Conservation (phyloP, 306 rosid species). For the Sophora flavescens region DNA sequence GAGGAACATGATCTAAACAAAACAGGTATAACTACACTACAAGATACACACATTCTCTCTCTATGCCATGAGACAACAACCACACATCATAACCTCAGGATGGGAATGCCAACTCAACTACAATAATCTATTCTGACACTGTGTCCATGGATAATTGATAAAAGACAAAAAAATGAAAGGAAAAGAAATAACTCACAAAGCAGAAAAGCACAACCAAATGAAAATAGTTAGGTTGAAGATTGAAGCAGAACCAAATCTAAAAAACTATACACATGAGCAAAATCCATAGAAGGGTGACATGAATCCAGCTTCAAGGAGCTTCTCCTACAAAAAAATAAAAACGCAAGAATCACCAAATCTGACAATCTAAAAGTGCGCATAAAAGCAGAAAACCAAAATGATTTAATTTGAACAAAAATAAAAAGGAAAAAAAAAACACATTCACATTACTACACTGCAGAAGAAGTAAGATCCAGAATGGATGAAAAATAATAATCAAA, state of each 20-base stretch:
- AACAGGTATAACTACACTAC: neutral
- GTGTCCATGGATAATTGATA: neutral
- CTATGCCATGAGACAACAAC: conserved; percentile 17
- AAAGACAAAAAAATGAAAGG: neutral
- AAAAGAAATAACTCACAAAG: neutral
- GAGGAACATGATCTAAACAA: conserved; percentile 35
- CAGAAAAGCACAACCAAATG: conserved; percentile 1
- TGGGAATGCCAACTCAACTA: conserved; percentile 27
- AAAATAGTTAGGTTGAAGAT: conserved; percentile 28
- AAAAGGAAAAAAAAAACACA: neutral
- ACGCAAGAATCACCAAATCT: conserved; percentile 38
- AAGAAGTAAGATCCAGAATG: conserved; percentile 50
- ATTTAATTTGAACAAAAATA: conserved; percentile 21
- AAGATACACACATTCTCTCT: conserved; percentile 1
- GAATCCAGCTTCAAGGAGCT: conserved; percentile 17
- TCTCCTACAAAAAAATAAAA: conserved; percentile 32
- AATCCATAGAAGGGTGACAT: conserved; percentile 33
- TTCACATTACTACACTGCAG: conserved; percentile 3
- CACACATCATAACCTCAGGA: conserved; percentile 31
- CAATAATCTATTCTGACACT: neutral
- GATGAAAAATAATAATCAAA: conserved; percentile 2
- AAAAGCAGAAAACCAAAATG: conserved; percentile 11
- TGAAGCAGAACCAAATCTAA: conserved; percentile 43
- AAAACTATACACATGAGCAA: conserved; percentile 2
- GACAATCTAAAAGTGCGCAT: conserved; percentile 24